phyloP scores from a whole-genome alignment of 1,284 basidiomycete genomes.

The Termitomyces sp. region DNA sequence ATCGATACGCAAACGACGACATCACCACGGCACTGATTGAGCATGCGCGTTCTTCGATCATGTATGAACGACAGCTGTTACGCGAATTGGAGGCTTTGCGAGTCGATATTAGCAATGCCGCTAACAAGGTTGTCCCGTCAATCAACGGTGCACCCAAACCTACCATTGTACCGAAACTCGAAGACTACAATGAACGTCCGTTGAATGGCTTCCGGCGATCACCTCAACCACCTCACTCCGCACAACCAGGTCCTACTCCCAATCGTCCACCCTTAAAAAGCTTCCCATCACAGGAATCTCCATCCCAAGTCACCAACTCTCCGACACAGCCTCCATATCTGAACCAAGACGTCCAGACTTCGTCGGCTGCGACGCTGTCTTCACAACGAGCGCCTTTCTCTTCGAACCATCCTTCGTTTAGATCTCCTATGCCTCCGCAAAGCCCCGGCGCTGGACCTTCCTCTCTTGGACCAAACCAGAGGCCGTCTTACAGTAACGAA shows the following conservation, averaged over 20 bases:
- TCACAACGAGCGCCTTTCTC: slow-evolving; percentile 20
- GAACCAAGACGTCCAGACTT: slow-evolving; percentile 27
- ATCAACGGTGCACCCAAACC: slow-evolving; percentile 54
- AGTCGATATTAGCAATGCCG: slow-evolving; percentile 66
- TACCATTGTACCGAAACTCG: slow-evolving; percentile 54
- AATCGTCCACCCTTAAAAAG: slow-evolving; percentile 25
- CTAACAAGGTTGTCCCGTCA: slow-evolving; percentile 50
- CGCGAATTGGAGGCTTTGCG: slow-evolving; percentile 84
- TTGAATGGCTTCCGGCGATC: slow-evolving; percentile 28
- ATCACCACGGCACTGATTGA: slow-evolving; percentile 83
- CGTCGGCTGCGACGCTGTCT: slow-evolving; percentile 24
- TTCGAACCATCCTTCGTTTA: slow-evolving; percentile 19
- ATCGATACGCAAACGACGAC: slow-evolving; percentile 82
- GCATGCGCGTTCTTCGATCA: slow-evolving; percentile 83
- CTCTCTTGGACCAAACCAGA: slow-evolving; percentile 25
- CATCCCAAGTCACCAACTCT: slow-evolving; percentile 18
- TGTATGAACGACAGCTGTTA: slow-evolving; percentile 85
- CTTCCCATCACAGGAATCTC: slow-evolving; percentile 21
- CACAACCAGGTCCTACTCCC: slow-evolving; percentile 21
- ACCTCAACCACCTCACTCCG: slow-evolving; percentile 31
- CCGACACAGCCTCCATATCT: slow-evolving; percentile 24
- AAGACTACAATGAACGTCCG: slow-evolving; percentile 48
- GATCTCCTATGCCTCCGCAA: slow-evolving; percentile 32
- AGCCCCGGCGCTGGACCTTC: slow-evolving; percentile 53
- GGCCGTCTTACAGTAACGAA: slow-evolving; percentile 25